Conservation (phyloP, 1,139 yeast species). For the Lodderomyces beijingensis region DNA sequence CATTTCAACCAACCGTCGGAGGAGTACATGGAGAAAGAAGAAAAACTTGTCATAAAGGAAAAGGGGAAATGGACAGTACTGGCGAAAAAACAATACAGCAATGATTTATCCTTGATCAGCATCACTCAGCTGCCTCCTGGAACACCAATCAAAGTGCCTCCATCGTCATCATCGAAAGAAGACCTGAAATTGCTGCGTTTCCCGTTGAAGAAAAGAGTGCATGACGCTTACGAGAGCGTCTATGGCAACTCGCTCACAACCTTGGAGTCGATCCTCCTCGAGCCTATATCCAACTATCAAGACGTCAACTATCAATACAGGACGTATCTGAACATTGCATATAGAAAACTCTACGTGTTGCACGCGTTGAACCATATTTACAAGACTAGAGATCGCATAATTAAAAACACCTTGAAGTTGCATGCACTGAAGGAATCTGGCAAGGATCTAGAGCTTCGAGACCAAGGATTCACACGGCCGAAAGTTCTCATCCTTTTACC, state of each 20-base stretch:
- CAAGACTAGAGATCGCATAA: slow-evolving; percentile 78
- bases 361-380: slow-evolving; percentile 80
- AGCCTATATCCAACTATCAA: slow-evolving; percentile 67
- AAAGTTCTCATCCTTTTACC: slow-evolving; percentile 81
- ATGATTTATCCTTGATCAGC: slow-evolving; percentile 19
- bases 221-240: slow-evolving; percentile 20
- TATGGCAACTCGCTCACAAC: slow-evolving; percentile 16
- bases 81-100: slow-evolving; percentile 13
- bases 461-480: slow-evolving; percentile 95
- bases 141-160: slow-evolving; percentile 10
- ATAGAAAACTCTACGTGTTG: slow-evolving; percentile 61
- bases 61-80: slow-evolving; percentile 25
- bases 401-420: slow-evolving; percentile 68
- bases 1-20: slow-evolving; percentile 63
- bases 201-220: slow-evolving; percentile 29
- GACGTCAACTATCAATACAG: slow-evolving; percentile 65
- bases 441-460: slow-evolving; percentile 63
- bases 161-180: slow-evolving; percentile 7
- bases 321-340: slow-evolving; percentile 36
- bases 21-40: slow-evolving; percentile 35
- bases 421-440: slow-evolving; percentile 40
- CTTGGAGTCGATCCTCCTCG: slow-evolving; percentile 32
- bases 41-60: slow-evolving; percentile 14
- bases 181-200: slow-evolving; percentile 5
- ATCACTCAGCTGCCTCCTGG: slow-evolving; percentile 31